Base-by-base conservation (phyloP, 106 monocot genomes). In the Allium fistulosum region DNA sequence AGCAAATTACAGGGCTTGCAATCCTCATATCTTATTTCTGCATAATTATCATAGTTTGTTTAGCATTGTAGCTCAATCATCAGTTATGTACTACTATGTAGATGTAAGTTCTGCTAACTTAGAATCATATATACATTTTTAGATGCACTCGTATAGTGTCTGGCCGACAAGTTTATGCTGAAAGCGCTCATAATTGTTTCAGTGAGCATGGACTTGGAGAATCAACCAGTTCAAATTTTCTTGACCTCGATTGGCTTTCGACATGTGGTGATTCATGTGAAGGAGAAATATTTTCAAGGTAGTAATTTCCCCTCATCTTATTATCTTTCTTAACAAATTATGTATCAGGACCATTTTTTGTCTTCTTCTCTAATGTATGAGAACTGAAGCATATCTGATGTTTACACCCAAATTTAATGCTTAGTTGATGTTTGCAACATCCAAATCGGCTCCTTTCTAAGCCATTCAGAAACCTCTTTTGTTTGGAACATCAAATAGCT, bases 181-280 rank as follows among this genome's bases (percentile, higher is more conserved):
- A 86, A 53, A 76, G 64, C 37, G 73, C 78, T 48, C 83, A 80
- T 28, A 75, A 61, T 59, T 84, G 17, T 70, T 78, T 74, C 15
- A 58, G 50, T 61, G 89, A 82, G 46, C 64, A 79, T 80, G 71
- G 51, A 27, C 66, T 65, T 55, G 61, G 74, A 66, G 74, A 67
- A 62, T 71, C 80, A 47, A 79, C 77, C 50, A 74, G 69, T 69
- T 89, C 93, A 67, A 94, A 94, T 76, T 94, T 94, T 76, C 76
- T 94, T 14, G 89, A 94, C 63, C 74, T 94, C 66, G 89, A 87
- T 59, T 82, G 75, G 71, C 76, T 94, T 53, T 94, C 86, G 27
- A 83, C 85, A 52, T 69, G 37, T 12, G 9, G 37, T 57, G 57
- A 69, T 69, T 69, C 68, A n/a, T 83, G 69, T 18, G 86, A 83